Evolutionary conservation across 371 early-diverging fungal genomes (phyloP).

Genomic region (Syncephalis plumigaleata): DNA sequence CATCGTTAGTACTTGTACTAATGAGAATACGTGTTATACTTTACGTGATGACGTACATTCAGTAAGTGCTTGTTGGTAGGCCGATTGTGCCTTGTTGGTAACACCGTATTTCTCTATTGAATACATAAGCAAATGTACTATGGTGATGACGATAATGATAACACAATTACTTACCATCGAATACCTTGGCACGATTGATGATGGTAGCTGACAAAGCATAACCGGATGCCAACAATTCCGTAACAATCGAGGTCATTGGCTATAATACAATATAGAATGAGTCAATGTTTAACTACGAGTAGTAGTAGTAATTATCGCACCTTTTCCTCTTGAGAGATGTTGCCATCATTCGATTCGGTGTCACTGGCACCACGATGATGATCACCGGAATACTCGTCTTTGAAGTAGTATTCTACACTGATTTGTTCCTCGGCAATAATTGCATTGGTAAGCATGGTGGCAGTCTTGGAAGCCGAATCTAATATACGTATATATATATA

Average conservation of each 20-base stretch:
- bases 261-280: neutral
- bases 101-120: neutral
- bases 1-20: too few species aligned
- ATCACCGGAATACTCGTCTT: constrained; percentile 33
- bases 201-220: constrained; percentile 33
- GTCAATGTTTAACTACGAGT: neutral
- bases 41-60: neutral
- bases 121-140: neutral
- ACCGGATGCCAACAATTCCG: constrained; percentile 45
- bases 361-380: constrained; percentile 5
- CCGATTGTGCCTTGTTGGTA: constrained; percentile 3
- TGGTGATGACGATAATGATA: neutral
- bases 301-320: neutral
- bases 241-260: constrained; percentile 32
- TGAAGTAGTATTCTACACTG: constrained; percentile 6
- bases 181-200: constrained; percentile 35
- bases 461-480: constrained; percentile 51
- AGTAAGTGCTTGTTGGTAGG: neutral
- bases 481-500: neutral
- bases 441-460: constrained; percentile 40
- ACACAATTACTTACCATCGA: constrained; percentile 25
- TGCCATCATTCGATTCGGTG: constrained; percentile 11
- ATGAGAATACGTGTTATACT: too few species aligned
- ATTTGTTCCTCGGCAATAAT: constrained; percentile 38
- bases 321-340: constrained; percentile 28